Percentiles rank a stretch among this genome's conserved stretches.
phyloP scores from a whole-genome alignment of 768 basidiomycete species.

The Mycena leptocephala region DNA sequence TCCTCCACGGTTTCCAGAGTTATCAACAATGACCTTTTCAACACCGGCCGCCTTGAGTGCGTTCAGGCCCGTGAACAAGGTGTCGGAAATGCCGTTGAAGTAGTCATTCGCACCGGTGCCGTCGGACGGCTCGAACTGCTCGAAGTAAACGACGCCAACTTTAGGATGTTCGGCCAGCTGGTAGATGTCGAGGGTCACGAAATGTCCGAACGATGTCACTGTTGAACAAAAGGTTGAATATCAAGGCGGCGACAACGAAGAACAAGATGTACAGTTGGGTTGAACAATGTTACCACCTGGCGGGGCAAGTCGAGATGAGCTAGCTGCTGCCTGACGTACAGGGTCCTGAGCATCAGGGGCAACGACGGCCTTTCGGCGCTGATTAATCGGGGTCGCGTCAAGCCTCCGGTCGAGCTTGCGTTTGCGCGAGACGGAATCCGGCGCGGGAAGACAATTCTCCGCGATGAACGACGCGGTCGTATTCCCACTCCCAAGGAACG shows the following conservation, averaged over 20 bases:
- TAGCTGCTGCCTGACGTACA: conserved; percentile 19
- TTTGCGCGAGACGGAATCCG: background rate
- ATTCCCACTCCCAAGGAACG: conserved; percentile 28
- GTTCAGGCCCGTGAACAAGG: conserved; percentile 31
- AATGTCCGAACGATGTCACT: conserved; percentile 37
- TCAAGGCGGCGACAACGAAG: background rate
- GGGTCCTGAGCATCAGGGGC: conserved; percentile 17
- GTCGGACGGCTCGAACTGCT: conserved; percentile 34
- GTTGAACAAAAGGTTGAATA: background rate
- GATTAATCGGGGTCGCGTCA: conserved; percentile 16
- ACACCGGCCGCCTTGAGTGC: conserved; percentile 35
- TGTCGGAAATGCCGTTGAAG: conserved; percentile 35
- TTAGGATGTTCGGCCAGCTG: conserved; percentile 36
- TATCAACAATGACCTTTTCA: conserved; percentile 33
- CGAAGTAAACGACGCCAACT: conserved; percentile 39
- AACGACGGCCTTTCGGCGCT: conserved; percentile 20
- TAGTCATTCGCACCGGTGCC: conserved; percentile 24
- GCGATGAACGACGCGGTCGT: conserved; percentile 34
- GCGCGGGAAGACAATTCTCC: conserved; percentile 28
- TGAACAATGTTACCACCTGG: conserved; percentile 14
- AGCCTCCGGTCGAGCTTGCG: background rate
- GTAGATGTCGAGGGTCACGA: conserved; percentile 40
- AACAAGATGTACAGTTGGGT: conserved; percentile 22
- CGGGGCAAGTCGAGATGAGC: background rate
- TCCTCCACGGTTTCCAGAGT: conserved; percentile 35